phyloP scores from a whole-genome alignment of 805 yeast species.

The Yarrowia yakushimensis region DNA sequence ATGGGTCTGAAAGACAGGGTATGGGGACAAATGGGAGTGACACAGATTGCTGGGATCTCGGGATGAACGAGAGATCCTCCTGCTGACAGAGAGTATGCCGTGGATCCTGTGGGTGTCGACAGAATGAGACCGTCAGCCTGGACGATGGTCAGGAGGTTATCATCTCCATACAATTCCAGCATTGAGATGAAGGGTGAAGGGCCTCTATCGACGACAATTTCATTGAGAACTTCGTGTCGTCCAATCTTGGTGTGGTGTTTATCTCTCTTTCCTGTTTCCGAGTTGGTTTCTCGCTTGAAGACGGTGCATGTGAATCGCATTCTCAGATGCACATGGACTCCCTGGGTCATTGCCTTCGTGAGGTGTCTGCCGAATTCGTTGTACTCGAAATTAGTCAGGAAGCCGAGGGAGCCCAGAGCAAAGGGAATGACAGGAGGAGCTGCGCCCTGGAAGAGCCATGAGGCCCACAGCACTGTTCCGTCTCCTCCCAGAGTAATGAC shows the following conservation, averaged over 20 bases:
- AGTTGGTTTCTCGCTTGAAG: conserved; percentile 41
- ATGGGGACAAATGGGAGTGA: conserved; percentile 96
- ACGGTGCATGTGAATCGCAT: conserved; percentile 87
- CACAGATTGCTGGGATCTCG: conserved; percentile 84
- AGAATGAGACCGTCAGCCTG: conserved; percentile 92
- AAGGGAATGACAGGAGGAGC: conserved; percentile 91
- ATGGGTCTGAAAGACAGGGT: conserved; percentile 91
- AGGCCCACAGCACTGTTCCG: conserved; percentile 86
- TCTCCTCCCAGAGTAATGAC: conserved; percentile 92
- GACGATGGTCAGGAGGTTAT: conserved; percentile 76
- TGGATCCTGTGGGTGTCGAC: conserved; percentile 94
- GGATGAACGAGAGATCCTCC: conserved; percentile 96
- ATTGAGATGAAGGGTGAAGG: conserved; percentile 90
- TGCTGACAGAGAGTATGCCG: conserved; percentile 92
- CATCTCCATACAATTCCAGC: conserved; percentile 86
- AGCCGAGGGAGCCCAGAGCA: conserved; percentile 86
- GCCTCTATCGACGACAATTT: conserved; percentile 87
- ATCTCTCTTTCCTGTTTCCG: conserved; percentile 27
- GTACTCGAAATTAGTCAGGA: conserved; percentile 78
- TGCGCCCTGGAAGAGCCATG: conserved; percentile 70
- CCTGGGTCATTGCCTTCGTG: conserved; percentile 57
- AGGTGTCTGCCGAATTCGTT: conserved; percentile 64
- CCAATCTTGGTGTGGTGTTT: conserved; percentile 45
- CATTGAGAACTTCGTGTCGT: conserved; percentile 72
- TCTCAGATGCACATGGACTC: conserved; percentile 73